Evolutionary conservation across 208 protist species (phyloP).

Genomic region (Plasmodiophora brassicae): DNA sequence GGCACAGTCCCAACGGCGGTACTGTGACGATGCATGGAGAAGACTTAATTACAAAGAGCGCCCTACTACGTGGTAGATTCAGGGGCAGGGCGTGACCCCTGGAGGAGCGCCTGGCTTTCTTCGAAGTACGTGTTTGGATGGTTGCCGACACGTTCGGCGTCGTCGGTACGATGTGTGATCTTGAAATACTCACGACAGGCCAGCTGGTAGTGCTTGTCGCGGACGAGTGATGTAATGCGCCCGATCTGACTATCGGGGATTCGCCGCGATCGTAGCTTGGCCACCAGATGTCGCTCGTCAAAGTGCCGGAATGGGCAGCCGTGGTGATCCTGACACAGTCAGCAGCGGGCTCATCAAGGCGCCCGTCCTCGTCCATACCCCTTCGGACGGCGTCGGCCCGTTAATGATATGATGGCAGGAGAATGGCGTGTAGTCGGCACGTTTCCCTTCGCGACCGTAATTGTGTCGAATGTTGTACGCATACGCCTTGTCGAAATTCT

Average conservation of each 20-base stretch:
- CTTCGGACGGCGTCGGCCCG: neutral
- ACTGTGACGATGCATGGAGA: too few species aligned
- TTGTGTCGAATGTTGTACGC: conserved; percentile 37
- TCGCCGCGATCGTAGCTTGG: conserved; percentile 21
- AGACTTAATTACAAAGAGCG: too few species aligned
- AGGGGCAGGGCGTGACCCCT: too few species aligned
- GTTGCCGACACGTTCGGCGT: neutral
- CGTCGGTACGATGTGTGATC: neutral
- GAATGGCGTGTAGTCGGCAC: conserved; percentile 30
- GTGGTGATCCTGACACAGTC: neutral
- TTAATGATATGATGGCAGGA: conserved; percentile 31
- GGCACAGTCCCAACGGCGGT: too few species aligned
- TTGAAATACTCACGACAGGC: neutral
- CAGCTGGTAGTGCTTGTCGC: neutral
- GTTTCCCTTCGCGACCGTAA: conserved; percentile 36
- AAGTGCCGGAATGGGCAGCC: conserved; percentile 25
- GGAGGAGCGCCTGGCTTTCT: too few species aligned
- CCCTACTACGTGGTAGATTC: too few species aligned
- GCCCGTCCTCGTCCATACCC: neutral
- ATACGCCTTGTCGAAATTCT: conserved; percentile 35
- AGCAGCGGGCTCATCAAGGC: neutral
- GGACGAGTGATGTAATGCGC: neutral
- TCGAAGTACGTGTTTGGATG: neutral
- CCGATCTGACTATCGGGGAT: neutral
- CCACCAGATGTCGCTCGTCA: neutral